A percentile compares a stretch with the other conserved stretches of the same genome.
Conservation (phyloP, 176 grass and related monocot species). For the Ampelocalamus luodianensis region DNA sequence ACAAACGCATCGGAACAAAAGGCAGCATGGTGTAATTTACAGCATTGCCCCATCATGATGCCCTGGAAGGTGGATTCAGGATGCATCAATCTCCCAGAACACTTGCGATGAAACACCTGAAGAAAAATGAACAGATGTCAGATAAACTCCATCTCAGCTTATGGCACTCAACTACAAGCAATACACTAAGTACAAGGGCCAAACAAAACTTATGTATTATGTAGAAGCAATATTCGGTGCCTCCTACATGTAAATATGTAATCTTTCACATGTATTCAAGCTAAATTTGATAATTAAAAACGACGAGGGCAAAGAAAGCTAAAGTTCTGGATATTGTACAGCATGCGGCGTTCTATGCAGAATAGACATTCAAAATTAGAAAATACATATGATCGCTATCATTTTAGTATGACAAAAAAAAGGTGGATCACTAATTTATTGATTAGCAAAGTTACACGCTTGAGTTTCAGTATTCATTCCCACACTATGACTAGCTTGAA, state of each 20-base stretch:
- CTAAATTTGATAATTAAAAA: background rate
- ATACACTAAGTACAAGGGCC: background rate
- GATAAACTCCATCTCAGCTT: background rate
- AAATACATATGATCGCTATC: background rate
- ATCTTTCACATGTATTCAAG: background rate
- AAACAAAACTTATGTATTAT: background rate
- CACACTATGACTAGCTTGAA: background rate
- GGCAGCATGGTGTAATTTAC: constrained; percentile 7
- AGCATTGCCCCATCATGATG: background rate
- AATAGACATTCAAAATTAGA: background rate
- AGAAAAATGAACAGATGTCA: constrained; percentile 15
- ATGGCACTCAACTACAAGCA: background rate
- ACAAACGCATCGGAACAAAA: background rate
- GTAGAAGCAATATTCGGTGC: background rate
- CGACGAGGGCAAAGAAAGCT: background rate
- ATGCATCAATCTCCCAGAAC: constrained; percentile 38
- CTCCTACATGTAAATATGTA: too few species aligned
- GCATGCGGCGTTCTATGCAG: background rate
- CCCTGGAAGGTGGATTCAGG: constrained; percentile 33
- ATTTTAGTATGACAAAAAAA: background rate
- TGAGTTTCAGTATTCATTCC: background rate
- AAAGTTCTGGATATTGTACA: background rate
- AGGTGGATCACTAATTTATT: background rate
- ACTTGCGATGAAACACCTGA: constrained; percentile 25
- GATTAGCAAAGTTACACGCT: background rate